Conservation (phyloP, 768 basidiomycete species). For the Calocybe gangraenosa region DNA sequence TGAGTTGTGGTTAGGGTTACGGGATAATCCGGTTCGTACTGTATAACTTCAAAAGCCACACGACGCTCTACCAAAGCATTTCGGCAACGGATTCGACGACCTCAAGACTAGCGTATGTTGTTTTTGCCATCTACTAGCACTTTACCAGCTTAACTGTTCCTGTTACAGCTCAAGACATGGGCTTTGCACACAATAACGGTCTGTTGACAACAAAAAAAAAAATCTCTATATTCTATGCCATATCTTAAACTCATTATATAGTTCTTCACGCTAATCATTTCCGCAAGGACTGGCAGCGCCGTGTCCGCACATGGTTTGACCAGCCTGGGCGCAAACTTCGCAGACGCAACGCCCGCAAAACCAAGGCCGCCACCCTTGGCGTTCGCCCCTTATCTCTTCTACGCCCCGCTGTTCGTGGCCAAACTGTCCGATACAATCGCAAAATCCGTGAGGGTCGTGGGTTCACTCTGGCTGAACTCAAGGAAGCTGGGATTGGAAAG, state of each 20-base stretch:
- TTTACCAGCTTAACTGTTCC: conserved; percentile 9
- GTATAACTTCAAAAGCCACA: conserved; percentile 41
- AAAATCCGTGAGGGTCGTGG: conserved; percentile 96
- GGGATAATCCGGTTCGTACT: conserved; percentile 34
- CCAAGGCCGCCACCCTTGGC: conserved; percentile 87
- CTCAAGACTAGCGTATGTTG: conserved; percentile 43
- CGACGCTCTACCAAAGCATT: conserved; percentile 22
- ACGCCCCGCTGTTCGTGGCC: conserved; percentile 94
- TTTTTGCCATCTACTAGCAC: conserved; percentile 13
- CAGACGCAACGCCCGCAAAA: conserved; percentile 87
- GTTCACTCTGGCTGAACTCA: conserved; percentile 91
- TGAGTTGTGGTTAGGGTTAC: no score
- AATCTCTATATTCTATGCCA: background rate
- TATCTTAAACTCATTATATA: conserved; percentile 20
- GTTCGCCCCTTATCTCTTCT: conserved; percentile 89
- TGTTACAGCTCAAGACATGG: conserved; percentile 55
- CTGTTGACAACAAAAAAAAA: conserved; percentile 23
- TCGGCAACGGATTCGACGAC: conserved; percentile 36
- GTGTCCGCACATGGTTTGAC: conserved; percentile 97
- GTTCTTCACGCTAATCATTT: conserved; percentile 94
- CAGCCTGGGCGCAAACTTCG: conserved; percentile 98
- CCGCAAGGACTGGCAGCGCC: conserved; percentile 99
- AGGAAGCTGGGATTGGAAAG: conserved; percentile 90
- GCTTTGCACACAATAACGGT: conserved; percentile 82
- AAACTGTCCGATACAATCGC: conserved; percentile 97